Conservation (phyloP, 768 basidiomycete species). For the Gymnopilus dilepis region DNA sequence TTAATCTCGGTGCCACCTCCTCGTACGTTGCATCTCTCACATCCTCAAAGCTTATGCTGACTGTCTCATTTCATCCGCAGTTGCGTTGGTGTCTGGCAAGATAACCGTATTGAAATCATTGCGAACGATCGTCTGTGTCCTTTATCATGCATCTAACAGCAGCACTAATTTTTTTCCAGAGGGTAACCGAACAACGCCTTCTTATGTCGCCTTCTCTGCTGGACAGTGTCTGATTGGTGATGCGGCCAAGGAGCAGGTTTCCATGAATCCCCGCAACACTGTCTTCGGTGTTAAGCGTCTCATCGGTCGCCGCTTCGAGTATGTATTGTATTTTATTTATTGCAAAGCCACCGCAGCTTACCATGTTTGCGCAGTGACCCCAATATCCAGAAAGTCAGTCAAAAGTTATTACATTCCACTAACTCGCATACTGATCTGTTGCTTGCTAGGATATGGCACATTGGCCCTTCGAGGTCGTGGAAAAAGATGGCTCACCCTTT, state of each 20-base stretch:
- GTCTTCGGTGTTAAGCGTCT: conserved; percentile 99
- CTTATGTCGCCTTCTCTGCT: conserved; percentile 97
- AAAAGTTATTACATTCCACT: conserved; percentile 18
- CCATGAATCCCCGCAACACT: conserved; percentile 99
- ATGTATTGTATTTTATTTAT: conserved; percentile 36
- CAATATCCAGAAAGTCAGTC: conserved; percentile 85
- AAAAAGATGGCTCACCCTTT: conserved; percentile 95
- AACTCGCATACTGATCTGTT: neutral
- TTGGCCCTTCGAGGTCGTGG: conserved; percentile 98
- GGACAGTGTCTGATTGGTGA: conserved; percentile 98
- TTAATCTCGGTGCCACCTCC: conserved; percentile 95
- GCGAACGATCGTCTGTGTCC: conserved; percentile 83
- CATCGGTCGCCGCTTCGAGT: conserved; percentile 97
- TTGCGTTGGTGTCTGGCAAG: conserved; percentile 99
- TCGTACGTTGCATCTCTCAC: conserved; percentile 58
- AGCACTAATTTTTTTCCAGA: conserved; percentile 50
- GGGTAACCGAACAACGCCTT: conserved; percentile 99
- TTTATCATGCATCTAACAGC: neutral
- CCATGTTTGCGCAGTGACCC: conserved; percentile 63
- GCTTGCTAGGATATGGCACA: conserved; percentile 83
- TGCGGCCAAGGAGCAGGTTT: conserved; percentile 98
- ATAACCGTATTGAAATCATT: conserved; percentile 99
- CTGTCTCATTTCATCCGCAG: conserved; percentile 50
- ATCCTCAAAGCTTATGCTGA: conserved; percentile 16
- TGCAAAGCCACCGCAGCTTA: conserved; percentile 4